phyloP scores from a whole-genome alignment of 345 rosid genomes.

The Gossypium rotundifolium region DNA sequence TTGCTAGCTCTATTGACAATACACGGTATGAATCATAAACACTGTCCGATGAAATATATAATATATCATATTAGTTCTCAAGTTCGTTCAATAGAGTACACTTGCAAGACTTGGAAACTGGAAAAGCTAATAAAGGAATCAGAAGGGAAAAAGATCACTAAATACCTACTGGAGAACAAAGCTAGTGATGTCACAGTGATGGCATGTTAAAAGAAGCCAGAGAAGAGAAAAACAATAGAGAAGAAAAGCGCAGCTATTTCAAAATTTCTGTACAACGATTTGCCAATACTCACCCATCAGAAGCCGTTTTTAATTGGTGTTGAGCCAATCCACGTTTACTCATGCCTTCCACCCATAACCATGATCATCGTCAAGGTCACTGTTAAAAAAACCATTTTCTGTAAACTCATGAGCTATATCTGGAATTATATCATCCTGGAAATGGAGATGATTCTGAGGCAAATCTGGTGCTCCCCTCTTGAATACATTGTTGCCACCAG shows the following conservation, averaged over 20 bases:
- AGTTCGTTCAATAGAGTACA: conserved; percentile 44
- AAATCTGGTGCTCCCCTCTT: conserved; percentile 39
- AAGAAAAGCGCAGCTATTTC: conserved; percentile 3
- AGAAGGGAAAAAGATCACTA: conserved; percentile 7
- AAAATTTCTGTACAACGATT: conserved; percentile 38
- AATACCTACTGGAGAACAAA: conserved; percentile 20
- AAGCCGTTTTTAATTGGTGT: conserved; percentile 9
- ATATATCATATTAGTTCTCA: conserved; percentile 11
- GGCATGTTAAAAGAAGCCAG: conserved; percentile 24
- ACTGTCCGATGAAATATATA: too few species aligned
- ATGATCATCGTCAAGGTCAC: conserved; percentile 57
- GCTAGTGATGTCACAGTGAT: conserved; percentile 32
- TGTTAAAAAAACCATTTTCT: conserved; percentile 60
- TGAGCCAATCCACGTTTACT: conserved; percentile 24
- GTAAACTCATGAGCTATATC: conserved; percentile 61
- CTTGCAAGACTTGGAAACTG: conserved; percentile 37
- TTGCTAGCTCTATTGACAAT: too few species aligned
- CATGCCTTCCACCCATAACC: conserved; percentile 65
- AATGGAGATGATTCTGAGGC: conserved; percentile 39
- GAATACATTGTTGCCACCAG: conserved; percentile 34
- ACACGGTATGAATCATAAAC: too few species aligned
- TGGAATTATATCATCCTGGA: conserved; percentile 50
- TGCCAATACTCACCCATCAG: conserved; percentile 10
- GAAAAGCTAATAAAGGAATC: neutral
- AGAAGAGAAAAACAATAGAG: neutral